phyloP scores from a whole-genome alignment of 352 stramenopile species.

The Halophytophthora batemanensis region DNA sequence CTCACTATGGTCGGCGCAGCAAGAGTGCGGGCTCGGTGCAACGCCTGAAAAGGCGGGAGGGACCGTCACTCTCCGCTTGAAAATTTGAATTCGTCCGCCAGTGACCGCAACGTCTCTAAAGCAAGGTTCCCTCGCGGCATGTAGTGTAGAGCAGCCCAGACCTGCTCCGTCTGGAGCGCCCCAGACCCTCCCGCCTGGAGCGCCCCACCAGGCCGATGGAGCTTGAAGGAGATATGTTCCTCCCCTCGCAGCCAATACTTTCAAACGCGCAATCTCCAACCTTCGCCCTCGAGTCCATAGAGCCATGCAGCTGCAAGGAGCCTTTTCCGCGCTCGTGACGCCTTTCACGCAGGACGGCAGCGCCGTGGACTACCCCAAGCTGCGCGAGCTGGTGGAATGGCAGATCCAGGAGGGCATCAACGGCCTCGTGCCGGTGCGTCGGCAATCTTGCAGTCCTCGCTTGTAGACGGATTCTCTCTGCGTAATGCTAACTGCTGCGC shows the following conservation, averaged over 20 bases:
- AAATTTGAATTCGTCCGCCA: too few relatives aligned
- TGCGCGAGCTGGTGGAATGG: conserved; percentile 89
- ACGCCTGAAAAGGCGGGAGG: not conserved
- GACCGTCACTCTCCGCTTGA: conserved; percentile 23
- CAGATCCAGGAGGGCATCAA: conserved; percentile 95
- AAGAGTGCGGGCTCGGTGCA: conserved; percentile 8
- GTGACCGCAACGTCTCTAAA: too few relatives aligned
- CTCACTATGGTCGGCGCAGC: conserved; percentile 19
- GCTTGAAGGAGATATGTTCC: too few relatives aligned
- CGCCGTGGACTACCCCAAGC: conserved; percentile 91
- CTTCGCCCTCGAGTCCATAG: too few relatives aligned
- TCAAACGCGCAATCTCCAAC: too few relatives aligned
- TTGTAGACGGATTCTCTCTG: not conserved
- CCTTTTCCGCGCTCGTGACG: conserved; percentile 94
- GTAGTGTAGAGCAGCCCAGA: too few relatives aligned
- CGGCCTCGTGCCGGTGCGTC: conserved; percentile 91
- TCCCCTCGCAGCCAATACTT: conserved; percentile 7
- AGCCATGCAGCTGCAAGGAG: conserved; percentile 73
- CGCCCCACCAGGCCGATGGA: too few relatives aligned
- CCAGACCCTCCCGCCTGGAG: too few relatives aligned
- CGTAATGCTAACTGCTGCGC: conserved; percentile 2
- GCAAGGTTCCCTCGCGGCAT: too few relatives aligned
- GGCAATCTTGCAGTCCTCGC: not conserved
- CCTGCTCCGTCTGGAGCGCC: too few relatives aligned
- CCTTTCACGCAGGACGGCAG: conserved; percentile 92